Evolutionary conservation across 305 asterid species (phyloP), one percentile per base, ranked within the genome.

Genomic region (Fraxinus latifolia): DNA sequence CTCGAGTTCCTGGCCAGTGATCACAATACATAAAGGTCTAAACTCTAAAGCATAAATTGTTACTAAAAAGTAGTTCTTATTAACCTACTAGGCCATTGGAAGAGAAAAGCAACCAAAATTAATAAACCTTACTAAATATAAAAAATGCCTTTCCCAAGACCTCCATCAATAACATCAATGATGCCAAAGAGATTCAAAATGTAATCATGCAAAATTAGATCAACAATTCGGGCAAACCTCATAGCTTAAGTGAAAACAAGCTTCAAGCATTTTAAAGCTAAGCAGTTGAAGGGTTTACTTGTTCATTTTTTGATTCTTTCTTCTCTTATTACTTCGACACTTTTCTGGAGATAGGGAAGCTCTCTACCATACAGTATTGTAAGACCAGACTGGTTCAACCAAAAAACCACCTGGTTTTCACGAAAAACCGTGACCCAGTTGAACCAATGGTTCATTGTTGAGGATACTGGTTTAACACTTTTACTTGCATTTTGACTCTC

Each of bases 1-100:
- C 89, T 92, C 94, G 79, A 87, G 84, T 88, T 95, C 99, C 99
- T 96, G 87, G 33, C 31, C 81, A 80, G 78, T 42, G 82, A 82
- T 71, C 14, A 62, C 15, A 47, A 74, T 50, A 82, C 84, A 55
- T 55, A 55, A 17, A 73, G 47, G 37, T 65, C 80, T 65, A 39
- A 55, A 75, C 17, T 33, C 14, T 73, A 39, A 70, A 68, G 76
- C 62, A 68, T 55, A 33, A 75, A n/a, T 62, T 62, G 32, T 27
- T 11, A 8, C 32, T 62, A 23, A 7, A 17, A 62, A 8, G 72
- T 62, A 62, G 72, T 62, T 62, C 72, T 7, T 62, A 62, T 62
- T 62, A 62, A 62, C 72, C 72, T 23, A 62, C 33, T 19, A 19
- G 72, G 5, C 72, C 72, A 21, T 23, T 19, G 67, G 25, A 55